phyloP scores from a whole-genome alignment of 352 stramenopile species.

The Albugo candida region DNA sequence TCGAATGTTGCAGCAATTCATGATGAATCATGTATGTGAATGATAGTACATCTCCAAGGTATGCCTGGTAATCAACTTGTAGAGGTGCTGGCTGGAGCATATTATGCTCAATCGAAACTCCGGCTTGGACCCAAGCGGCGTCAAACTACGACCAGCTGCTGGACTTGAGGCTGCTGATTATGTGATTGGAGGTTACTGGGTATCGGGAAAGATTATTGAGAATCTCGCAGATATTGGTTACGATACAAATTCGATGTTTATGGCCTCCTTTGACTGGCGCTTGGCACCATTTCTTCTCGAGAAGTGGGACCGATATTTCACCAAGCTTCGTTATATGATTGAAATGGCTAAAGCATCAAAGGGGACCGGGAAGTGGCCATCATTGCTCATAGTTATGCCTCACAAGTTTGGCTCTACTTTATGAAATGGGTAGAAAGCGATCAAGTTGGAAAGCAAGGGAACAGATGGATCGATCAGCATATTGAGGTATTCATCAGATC shows the following conservation, averaged over 20 bases:
- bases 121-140: conserved; percentile 73
- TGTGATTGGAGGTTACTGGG: conserved; percentile 88
- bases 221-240: conserved; percentile 86
- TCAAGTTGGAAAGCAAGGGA: conserved; percentile 63
- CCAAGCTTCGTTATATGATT: conserved; percentile 84
- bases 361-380: conserved; percentile 77
- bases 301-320: conserved; percentile 76
- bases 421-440: conserved; percentile 87
- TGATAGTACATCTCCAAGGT: no score
- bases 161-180: conserved; percentile 88
- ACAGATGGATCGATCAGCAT: conserved; percentile 85
- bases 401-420: conserved; percentile 86
- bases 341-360: conserved; percentile 69
- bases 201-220: conserved; percentile 85
- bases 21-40: conserved; percentile 39
- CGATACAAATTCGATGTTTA: conserved; percentile 79
- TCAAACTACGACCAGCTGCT: conserved; percentile 57
- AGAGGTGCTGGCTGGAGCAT: conserved; percentile 84
- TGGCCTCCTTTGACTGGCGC: conserved; percentile 77
- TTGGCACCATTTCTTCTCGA: conserved; percentile 55
- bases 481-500: conserved; percentile 83
- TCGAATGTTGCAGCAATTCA: conserved; percentile 75
- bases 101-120: conserved; percentile 81
- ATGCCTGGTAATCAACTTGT: conserved; percentile 4
- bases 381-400: conserved; percentile 85